Evolutionary conservation across 352 stramenopile species (phyloP).

Genomic region (Globisporangium sylvaticum): DNA sequence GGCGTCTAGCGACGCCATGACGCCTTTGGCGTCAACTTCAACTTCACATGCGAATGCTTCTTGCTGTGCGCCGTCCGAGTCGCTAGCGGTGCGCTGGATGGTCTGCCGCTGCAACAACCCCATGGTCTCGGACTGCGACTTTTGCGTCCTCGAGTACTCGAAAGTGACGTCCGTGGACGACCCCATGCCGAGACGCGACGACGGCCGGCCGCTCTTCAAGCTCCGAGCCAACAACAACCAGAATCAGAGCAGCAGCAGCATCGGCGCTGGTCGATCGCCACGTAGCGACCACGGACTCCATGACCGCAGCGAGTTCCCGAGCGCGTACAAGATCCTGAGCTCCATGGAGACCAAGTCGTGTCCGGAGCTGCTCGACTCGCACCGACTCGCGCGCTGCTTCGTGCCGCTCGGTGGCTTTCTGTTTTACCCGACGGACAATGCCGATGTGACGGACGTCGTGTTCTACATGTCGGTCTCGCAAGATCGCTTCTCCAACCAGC

Average conservation of each 20-base stretch:
- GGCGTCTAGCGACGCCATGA: background rate
- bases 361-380: slow-evolving; percentile 55
- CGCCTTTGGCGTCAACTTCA: background rate
- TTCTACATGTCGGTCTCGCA: slow-evolving; percentile 64
- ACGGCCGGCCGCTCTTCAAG: slow-evolving; percentile 14
- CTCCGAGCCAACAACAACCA: slow-evolving; percentile 27
- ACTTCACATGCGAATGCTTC: background rate
- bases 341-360: slow-evolving; percentile 69
- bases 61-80: slow-evolving; percentile 22
- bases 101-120: slow-evolving; percentile 59
- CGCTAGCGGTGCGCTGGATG: slow-evolving; percentile 67
- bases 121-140: slow-evolving; percentile 64
- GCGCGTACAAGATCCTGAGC: slow-evolving; percentile 65
- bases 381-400: slow-evolving; percentile 52
- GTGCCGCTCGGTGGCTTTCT: slow-evolving; percentile 68
- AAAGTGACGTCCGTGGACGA: slow-evolving; percentile 57
- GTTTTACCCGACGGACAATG: slow-evolving; percentile 56
- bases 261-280: slow-evolving; percentile 9
- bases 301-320: slow-evolving; percentile 24
- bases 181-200: slow-evolving; percentile 20
- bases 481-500: slow-evolving; percentile 1
- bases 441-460: slow-evolving; percentile 66
- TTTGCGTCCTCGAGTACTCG: slow-evolving; percentile 72
- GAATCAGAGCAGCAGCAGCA: background rate
- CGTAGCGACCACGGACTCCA: slow-evolving; percentile 17